Evolutionary conservation across 2,329 filamentous ascomycete species (phyloP).

Genomic region (Aspergillus novofumigatus): DNA sequence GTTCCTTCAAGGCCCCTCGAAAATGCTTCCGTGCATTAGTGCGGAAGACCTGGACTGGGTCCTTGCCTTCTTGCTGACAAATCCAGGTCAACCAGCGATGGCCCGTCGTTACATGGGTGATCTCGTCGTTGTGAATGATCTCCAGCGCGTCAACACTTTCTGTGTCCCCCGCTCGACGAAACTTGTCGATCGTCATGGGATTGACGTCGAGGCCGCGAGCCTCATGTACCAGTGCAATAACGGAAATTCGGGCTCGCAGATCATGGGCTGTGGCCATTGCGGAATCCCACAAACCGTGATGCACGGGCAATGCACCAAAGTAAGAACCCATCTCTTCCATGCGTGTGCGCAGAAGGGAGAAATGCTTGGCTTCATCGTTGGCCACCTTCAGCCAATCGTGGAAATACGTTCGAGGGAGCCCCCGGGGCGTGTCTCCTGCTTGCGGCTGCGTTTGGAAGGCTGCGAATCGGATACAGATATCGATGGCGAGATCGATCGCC

Average conservation of each 20-base stretch:
- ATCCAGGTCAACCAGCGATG: conserved; percentile 48
- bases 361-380: conserved; percentile 47
- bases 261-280: conserved; percentile 42
- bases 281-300: conserved; percentile 46
- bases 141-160: conserved; percentile 43
- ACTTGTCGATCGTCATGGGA: conserved; percentile 47
- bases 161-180: conserved; percentile 37
- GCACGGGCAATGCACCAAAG: conserved; percentile 45
- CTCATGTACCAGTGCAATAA: conserved; percentile 48
- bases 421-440: conserved; percentile 13
- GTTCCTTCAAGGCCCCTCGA: conserved; percentile 40
- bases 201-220: conserved; percentile 47
- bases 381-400: conserved; percentile 49
- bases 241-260: conserved; percentile 44
- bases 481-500: conserved; percentile 47
- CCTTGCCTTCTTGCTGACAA: conserved; percentile 42
- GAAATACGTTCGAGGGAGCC: conserved; percentile 43
- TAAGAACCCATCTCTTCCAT: conserved; percentile 44
- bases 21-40: conserved; percentile 43
- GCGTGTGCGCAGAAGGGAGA: conserved; percentile 43
- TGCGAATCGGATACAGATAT: conserved; percentile 46
- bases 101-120: conserved; percentile 47
- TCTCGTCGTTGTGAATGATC: conserved; percentile 48
- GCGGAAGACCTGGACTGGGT: conserved; percentile 45
- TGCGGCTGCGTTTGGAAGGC: conserved; percentile 36